Evolutionary conservation across 257 asterid species (phyloP).

Genomic region (Plectranthus barbatus): DNA sequence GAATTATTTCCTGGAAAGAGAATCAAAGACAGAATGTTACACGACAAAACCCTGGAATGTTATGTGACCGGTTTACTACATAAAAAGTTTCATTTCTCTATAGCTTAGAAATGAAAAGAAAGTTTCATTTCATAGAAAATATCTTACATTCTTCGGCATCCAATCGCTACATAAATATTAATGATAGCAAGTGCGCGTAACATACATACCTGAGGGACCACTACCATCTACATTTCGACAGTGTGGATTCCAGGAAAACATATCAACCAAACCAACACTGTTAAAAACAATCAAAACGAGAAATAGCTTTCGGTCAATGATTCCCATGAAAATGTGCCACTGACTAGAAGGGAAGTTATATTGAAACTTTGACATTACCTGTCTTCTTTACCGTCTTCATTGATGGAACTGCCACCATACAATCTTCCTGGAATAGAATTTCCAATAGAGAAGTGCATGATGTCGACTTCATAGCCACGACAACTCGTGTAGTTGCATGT

Average conservation of each 20-base stretch:
- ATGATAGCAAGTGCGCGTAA: neutral
- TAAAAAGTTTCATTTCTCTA: neutral
- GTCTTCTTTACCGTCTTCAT: constrained; percentile 38
- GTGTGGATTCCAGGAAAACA: constrained; percentile 83
- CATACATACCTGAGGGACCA: constrained; percentile 43
- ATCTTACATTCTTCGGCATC: neutral
- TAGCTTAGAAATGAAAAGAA: neutral
- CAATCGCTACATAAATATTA: neutral
- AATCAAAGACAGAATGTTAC: neutral
- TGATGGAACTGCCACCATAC: constrained; percentile 48
- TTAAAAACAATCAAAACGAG: constrained; percentile 8
- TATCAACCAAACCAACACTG: constrained; percentile 64
- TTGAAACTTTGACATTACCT: constrained; percentile 29
- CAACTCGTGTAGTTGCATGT: constrained; percentile 62
- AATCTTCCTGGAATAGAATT: constrained; percentile 84
- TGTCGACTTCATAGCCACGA: constrained; percentile 78
- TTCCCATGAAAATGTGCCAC: neutral
- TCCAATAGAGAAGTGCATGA: constrained; percentile 85
- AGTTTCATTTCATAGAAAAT: neutral
- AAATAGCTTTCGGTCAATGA: neutral
- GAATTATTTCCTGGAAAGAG: constrained; percentile 55
- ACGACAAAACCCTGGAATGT: neutral
- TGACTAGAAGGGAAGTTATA: neutral
- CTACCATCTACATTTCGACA: constrained; percentile 49
- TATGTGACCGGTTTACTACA: neutral